Evolutionary conservation across 495 filamentous ascomycete species (phyloP).

Genomic region (Poronia punctata): DNA sequence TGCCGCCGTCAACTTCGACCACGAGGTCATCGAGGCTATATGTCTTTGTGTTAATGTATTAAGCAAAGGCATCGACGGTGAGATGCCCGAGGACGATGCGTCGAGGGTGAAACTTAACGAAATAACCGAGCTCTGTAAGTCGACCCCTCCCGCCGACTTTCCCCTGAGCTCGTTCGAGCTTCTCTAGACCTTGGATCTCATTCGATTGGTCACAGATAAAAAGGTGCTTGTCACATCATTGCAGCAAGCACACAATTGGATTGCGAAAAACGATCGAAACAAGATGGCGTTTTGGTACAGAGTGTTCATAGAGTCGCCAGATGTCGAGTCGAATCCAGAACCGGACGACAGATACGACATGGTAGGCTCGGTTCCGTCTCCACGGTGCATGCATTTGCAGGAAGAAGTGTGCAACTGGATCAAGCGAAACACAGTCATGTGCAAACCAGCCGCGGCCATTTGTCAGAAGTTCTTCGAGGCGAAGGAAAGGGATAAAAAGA

Average conservation of each 20-base stretch:
- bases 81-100: slow-evolving; percentile 60
- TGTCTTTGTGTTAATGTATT: slow-evolving; percentile 81
- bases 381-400: slow-evolving; percentile 25
- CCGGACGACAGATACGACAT: slow-evolving; percentile 29
- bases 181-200: slow-evolving; percentile 11
- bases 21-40: slow-evolving; percentile 75
- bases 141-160: neutral
- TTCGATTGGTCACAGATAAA: slow-evolving; percentile 54
- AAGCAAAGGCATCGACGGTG: slow-evolving; percentile 82
- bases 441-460: slow-evolving; percentile 32
- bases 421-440: slow-evolving; percentile 46
- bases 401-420: slow-evolving; percentile 40
- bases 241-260: slow-evolving; percentile 88
- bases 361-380: slow-evolving; percentile 18
- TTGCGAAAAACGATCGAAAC: slow-evolving; percentile 82
- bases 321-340: slow-evolving; percentile 35
- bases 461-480: slow-evolving; percentile 33
- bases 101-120: slow-evolving; percentile 42
- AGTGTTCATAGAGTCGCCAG: slow-evolving; percentile 46
- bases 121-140: slow-evolving; percentile 49
- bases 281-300: slow-evolving; percentile 89
- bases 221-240: slow-evolving; percentile 82
- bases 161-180: neutral
- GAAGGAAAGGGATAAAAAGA: slow-evolving; percentile 17
- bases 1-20: slow-evolving; percentile 68